A percentile compares a stretch with the other conserved stretches of the same genome.
These are phyloP conservation scores for Flaveria bidentis DNA, from an alignment of 129 eudicot genomes.

Conservation along the genomic window DNA sequence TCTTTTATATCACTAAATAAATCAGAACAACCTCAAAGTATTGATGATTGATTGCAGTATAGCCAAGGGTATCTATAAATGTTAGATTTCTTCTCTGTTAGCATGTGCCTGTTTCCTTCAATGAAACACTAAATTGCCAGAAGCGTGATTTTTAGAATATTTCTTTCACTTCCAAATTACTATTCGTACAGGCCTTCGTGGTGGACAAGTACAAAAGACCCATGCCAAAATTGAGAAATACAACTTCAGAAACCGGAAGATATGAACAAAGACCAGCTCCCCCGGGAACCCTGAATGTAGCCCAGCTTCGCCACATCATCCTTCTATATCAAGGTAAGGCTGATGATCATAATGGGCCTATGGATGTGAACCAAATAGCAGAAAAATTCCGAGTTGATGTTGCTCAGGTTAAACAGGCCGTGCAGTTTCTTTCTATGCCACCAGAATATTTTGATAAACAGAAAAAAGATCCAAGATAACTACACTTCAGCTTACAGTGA, in stretches of 20 bases:
- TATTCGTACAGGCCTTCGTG: conserved; percentile 57
- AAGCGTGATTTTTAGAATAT: not conserved
- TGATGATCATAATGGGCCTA: conserved; percentile 66
- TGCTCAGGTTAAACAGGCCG: conserved; percentile 55
- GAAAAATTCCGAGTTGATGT: conserved; percentile 57
- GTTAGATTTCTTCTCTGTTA: conserved; percentile 3
- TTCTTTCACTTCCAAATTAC: not conserved
- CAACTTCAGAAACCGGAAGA: conserved; percentile 58
- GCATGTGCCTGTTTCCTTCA: not conserved
- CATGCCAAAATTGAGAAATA: conserved; percentile 78
- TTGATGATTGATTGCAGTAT: conserved; percentile 5
- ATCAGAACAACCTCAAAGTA: not conserved
- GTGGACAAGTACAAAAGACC: conserved; percentile 81
- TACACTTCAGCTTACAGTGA: conserved; percentile 17
- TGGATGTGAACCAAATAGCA: conserved; percentile 68
- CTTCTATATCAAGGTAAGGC: conserved; percentile 83
- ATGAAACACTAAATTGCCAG: not conserved
- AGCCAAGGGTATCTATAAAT: not conserved
- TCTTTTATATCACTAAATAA: not conserved
- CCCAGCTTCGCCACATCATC: conserved; percentile 74
- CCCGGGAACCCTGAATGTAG: conserved; percentile 79
- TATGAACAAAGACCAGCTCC: conserved; percentile 69
- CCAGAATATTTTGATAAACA: conserved; percentile 53
- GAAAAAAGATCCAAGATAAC: conserved; percentile 46
- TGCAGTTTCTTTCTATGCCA: conserved; percentile 65